Evolutionary conservation across 208 protist species (phyloP).

Genomic region (Herpetomonas tarakana): DNA sequence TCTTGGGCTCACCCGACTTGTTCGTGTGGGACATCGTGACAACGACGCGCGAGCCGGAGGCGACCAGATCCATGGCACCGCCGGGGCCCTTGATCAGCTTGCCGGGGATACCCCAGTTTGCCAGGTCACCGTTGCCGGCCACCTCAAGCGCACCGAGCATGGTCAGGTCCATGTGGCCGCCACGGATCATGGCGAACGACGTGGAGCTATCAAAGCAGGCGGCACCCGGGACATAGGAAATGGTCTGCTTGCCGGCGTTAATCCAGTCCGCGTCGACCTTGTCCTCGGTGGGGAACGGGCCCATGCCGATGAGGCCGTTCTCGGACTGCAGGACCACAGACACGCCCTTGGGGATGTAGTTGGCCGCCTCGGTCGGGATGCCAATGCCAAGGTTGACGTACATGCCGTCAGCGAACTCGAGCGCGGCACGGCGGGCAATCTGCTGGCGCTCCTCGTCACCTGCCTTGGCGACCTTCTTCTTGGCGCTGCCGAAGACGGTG

Average conservation of each 20-base stretch:
- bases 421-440: slow-evolving; percentile 87
- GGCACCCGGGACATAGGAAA: slow-evolving; percentile 57
- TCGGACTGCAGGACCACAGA: slow-evolving; percentile 83
- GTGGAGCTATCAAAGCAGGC: slow-evolving; percentile 71
- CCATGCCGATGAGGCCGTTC: slow-evolving; percentile 85
- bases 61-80: slow-evolving; percentile 91
- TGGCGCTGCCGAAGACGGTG: slow-evolving; percentile 20
- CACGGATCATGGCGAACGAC: slow-evolving; percentile 95
- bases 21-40: slow-evolving; percentile 94
- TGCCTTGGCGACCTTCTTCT: background rate
- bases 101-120: slow-evolving; percentile 94
- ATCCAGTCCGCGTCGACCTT: slow-evolving; percentile 90
- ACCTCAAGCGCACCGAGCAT: slow-evolving; percentile 94
- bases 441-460: slow-evolving; percentile 8
- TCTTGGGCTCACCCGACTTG: slow-evolving; percentile 69
- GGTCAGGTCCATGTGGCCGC: slow-evolving; percentile 89
- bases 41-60: slow-evolving; percentile 62
- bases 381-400: slow-evolving; percentile 95
- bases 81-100: slow-evolving; percentile 94
- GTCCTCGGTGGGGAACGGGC: slow-evolving; percentile 79
- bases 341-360: slow-evolving; percentile 70
- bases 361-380: slow-evolving; percentile 89
- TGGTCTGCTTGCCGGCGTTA: slow-evolving; percentile 95
- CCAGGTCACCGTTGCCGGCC: slow-evolving; percentile 85
- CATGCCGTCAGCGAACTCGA: slow-evolving; percentile 94